Evolutionary conservation across 2,329 filamentous ascomycete species (phyloP), one percentile per base, ranked within the genome.

Genomic region (Fusarium sublunatum): DNA sequence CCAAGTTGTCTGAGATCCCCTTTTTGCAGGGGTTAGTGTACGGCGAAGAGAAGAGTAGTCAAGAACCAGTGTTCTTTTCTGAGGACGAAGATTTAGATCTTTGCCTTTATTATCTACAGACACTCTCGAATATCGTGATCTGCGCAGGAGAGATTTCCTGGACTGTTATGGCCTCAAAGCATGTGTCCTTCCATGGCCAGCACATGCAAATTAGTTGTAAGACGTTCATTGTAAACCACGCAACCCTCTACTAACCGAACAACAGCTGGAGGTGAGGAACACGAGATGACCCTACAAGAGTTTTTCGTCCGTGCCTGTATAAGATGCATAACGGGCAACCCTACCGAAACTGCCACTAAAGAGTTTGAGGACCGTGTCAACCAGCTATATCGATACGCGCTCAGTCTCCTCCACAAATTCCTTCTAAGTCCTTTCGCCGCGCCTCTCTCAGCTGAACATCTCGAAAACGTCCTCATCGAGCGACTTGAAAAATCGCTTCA

Each of bases 31-130:
- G 45, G 25, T 34, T 69, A 31, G 46, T 47, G 15, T 52, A 68
- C 15, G 63, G 51, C n/a, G 29, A 52, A 19, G 58, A 69, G 31
- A 54, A 59, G 44, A n/a, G 42, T 29, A 58, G 69, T 3, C 46
- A 69, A 31, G 28, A 51, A n/a, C 28, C 60, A 3, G 35, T 60
- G 4, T 40, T 55, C 0, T 75, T 86, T 56, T 78, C 76, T 4
- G 79, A 82, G 40, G 82, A 87, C 7, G 87, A 92, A 61, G 91
- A 96, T 65, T 81, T 93, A 7, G 89, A 91, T 60, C 83, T 93
- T 53, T 92, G 88, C 59, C 78, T 91, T 3, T 96, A 97, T 74
- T 90, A 94, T 69, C 77, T 97, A 19, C 86, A 86, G 47, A 90
- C 90, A 3, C 75, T 97, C 2, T 88, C 88, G 6, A 90, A 92